A percentile compares a stretch with the other conserved stretches of the same genome.
phyloP scores from a whole-genome alignment of 2,329 filamentous ascomycete species.

The Sporothrix inflata region DNA sequence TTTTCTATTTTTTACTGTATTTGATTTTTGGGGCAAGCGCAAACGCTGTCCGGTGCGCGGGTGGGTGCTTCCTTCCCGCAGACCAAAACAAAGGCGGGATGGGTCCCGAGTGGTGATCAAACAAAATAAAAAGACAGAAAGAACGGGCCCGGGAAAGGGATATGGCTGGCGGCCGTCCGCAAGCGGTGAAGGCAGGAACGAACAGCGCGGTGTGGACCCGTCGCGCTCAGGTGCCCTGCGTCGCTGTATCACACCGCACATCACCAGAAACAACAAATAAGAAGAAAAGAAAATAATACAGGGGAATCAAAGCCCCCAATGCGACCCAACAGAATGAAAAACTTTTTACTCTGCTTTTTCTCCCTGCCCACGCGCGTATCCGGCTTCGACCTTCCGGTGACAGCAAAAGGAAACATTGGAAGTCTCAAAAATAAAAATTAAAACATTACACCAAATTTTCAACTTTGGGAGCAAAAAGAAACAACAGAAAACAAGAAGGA shows the following conservation, averaged over 20 bases:
- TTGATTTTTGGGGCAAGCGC: background rate
- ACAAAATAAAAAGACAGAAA: background rate
- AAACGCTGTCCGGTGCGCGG: background rate
- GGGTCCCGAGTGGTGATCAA: constrained; percentile 12
- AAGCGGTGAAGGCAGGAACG: background rate
- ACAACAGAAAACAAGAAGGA: background rate
- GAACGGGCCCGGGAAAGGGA: constrained; percentile 1
- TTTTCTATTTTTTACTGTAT: background rate
- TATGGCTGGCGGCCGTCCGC: background rate
- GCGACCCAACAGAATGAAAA: background rate
- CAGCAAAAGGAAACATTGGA: background rate
- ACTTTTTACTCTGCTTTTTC: background rate
- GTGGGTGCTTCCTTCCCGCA: constrained; percentile 12
- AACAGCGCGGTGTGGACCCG: background rate
- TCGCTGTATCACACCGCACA: background rate
- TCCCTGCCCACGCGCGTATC: background rate
- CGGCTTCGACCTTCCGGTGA: background rate
- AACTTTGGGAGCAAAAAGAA: background rate
- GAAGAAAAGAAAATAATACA: background rate
- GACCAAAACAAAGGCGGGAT: background rate
- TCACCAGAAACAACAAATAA: background rate
- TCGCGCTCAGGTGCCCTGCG: background rate
- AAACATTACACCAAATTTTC: background rate
- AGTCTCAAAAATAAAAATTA: background rate
- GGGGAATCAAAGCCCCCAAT: background rate